phyloP scores from a whole-genome alignment of 2,329 filamentous ascomycete genomes.

The Monilinia polystroma region DNA sequence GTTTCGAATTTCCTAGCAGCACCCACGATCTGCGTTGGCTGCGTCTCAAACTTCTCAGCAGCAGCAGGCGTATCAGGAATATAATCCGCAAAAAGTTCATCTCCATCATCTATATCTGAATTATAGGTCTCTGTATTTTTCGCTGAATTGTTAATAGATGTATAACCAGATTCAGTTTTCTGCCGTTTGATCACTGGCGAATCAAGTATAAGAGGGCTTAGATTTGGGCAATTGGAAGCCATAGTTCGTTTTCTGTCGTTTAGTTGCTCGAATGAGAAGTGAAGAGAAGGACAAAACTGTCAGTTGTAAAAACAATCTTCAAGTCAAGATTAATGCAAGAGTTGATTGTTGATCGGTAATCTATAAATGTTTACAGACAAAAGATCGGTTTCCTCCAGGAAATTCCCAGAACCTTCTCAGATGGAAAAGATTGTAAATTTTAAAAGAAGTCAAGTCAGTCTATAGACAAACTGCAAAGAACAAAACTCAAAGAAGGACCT shows the following conservation, averaged over 20 bases:
- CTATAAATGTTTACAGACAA: too few species aligned
- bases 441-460: too few species aligned
- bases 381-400: too few species aligned
- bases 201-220: constrained; percentile 25
- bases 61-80: constrained; percentile 38
- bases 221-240: constrained; percentile 23
- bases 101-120: constrained; percentile 47
- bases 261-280: neutral
- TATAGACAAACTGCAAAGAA: too few species aligned
- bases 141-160: constrained; percentile 33
- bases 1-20: constrained; percentile 39
- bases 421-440: too few species aligned
- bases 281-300: neutral
- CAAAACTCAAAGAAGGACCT: too few species aligned
- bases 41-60: constrained; percentile 40
- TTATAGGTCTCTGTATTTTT: constrained; percentile 36
- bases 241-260: constrained; percentile 24
- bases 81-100: constrained; percentile 49
- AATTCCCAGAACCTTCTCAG: too few species aligned
- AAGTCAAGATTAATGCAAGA: too few species aligned
- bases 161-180: constrained; percentile 38
- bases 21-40: constrained; percentile 34
- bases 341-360: too few species aligned
- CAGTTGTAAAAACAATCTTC: too few species aligned
- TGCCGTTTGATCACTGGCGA: constrained; percentile 40